Conservation (phyloP, 805 yeast species). For the Isabelozyma gotoi region DNA sequence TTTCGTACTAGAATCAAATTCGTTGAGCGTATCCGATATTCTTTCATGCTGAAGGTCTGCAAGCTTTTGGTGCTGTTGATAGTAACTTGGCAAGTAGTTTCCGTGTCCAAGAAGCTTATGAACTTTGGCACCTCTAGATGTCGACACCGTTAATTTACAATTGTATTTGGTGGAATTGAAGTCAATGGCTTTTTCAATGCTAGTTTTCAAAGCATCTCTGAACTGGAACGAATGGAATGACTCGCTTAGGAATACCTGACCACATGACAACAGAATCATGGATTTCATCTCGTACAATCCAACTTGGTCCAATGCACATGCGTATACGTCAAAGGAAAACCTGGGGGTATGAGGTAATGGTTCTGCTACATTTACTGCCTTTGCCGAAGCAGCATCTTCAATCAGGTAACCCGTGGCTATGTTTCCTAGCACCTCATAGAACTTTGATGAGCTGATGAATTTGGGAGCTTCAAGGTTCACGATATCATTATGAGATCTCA, state of each 20-base stretch:
- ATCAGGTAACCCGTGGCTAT: conserved; percentile 27
- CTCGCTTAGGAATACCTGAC: conserved; percentile 27
- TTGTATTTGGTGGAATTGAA: conserved; percentile 3
- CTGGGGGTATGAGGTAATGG: conserved; percentile 10
- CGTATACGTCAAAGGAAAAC: conserved; percentile 31
- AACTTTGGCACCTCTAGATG: conserved; percentile 33
- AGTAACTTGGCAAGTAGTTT: conserved; percentile 34
- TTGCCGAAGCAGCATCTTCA: conserved; percentile 12
- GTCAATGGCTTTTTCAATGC: not conserved
- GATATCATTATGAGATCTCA: conserved; percentile 38
- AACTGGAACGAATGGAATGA: conserved; percentile 27
- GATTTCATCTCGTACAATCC: conserved; percentile 44
- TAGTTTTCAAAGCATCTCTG: conserved; percentile 10
- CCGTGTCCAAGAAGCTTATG: conserved; percentile 32
- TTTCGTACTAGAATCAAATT: conserved; percentile 30
- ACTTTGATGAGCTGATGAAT: conserved; percentile 22
- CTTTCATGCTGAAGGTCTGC: conserved; percentile 21
- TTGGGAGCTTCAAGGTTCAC: conserved; percentile 26
- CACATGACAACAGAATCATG: conserved; percentile 31
- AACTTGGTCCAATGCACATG: conserved; percentile 41
- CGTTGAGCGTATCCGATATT: conserved; percentile 32
- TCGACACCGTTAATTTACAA: conserved; percentile 22
- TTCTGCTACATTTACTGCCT: conserved; percentile 10
- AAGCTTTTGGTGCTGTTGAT: conserved; percentile 16
- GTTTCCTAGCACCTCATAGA: conserved; percentile 26